phyloP scores from a whole-genome alignment of 2,329 filamentous ascomycete species.

The Tolypocladium ovalisporum region DNA sequence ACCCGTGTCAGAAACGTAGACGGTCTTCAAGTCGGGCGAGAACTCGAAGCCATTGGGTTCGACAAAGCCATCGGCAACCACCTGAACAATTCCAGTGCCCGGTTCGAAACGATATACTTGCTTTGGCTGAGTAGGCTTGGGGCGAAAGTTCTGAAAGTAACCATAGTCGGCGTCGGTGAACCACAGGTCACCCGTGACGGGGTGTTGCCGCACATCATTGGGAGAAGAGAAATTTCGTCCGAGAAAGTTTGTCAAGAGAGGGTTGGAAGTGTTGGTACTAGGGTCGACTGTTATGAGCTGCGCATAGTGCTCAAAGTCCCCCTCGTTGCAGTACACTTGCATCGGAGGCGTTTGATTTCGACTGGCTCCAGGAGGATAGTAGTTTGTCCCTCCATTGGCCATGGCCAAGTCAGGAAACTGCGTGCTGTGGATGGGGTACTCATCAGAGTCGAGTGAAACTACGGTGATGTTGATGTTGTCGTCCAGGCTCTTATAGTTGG shows the following conservation, averaged over 20 bases:
- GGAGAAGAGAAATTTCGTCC: constrained; percentile 49
- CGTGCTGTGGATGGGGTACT: constrained; percentile 7
- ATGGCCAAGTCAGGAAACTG: constrained; percentile 10
- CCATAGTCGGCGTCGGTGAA: constrained; percentile 55
- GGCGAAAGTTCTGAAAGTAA: constrained; percentile 45
- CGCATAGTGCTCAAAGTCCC: constrained; percentile 39
- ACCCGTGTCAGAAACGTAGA: constrained; percentile 49
- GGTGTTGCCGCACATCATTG: constrained; percentile 45
- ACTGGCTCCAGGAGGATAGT: constrained; percentile 8
- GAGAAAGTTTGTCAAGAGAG: constrained; percentile 47
- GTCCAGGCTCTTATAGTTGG: constrained; percentile 23
- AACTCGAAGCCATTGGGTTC: constrained; percentile 48
- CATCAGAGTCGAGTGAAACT: constrained; percentile 7
- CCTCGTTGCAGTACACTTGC: constrained; percentile 9
- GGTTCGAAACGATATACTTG: constrained; percentile 49
- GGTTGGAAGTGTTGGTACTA: constrained; percentile 9
- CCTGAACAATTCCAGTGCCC: constrained; percentile 35
- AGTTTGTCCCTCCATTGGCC: constrained; percentile 11
- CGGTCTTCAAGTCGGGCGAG: constrained; percentile 37
- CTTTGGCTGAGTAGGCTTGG: constrained; percentile 37
- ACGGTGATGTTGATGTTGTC: constrained; percentile 23
- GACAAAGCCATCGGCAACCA: constrained; percentile 46
- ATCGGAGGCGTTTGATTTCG: constrained; percentile 7
- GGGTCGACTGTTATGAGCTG: constrained; percentile 13
- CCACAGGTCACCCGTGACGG: constrained; percentile 46